These are phyloP conservation scores for Pestalotiopsis sp. DNA, from an alignment of 2,329 filamentous ascomycete genomes.

Conservation along the genomic window DNA sequence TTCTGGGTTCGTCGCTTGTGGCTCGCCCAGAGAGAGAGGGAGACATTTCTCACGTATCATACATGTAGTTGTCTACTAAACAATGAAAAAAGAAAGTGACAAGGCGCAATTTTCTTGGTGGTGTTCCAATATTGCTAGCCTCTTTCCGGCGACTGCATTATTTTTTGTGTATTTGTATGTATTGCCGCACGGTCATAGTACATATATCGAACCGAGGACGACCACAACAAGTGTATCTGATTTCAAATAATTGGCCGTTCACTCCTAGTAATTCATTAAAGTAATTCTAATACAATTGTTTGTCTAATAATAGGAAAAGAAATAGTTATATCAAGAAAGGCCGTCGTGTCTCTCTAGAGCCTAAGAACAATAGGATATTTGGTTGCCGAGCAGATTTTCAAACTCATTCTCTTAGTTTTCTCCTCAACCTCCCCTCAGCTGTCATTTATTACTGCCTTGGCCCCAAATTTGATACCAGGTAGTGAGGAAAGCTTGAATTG, in stretches of 20 bases:
- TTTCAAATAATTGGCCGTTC: too few relatives aligned
- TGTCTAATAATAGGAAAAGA: too few relatives aligned
- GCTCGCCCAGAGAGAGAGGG: slow-evolving; percentile 14
- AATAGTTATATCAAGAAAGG: too few relatives aligned
- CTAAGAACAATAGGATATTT: too few relatives aligned
- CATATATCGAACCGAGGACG: too few relatives aligned
- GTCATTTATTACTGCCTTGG: not conserved
- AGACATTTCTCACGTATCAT: slow-evolving; percentile 22
- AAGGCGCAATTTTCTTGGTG: slow-evolving; percentile 17
- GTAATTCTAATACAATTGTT: too few relatives aligned
- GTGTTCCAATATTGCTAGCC: slow-evolving; percentile 18
- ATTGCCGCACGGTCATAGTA: not conserved
- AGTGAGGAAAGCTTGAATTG: not conserved
- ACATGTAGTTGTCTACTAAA: slow-evolving; percentile 13
- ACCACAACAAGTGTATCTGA: too few relatives aligned
- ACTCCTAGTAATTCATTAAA: too few relatives aligned
- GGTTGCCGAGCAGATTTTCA: too few relatives aligned
- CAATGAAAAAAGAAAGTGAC: slow-evolving; percentile 19
- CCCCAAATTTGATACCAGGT: not conserved
- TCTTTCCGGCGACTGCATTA: slow-evolving; percentile 38
- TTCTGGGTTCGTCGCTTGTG: slow-evolving; percentile 21
- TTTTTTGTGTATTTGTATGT: slow-evolving; percentile 29
- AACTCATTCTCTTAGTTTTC: too few relatives aligned
- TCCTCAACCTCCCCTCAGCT: not conserved
- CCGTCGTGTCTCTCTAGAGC: too few relatives aligned